These are phyloP conservation scores for Podospora comata DNA, from an alignment of 495 filamentous ascomycete species.

Conservation along the genomic window DNA sequence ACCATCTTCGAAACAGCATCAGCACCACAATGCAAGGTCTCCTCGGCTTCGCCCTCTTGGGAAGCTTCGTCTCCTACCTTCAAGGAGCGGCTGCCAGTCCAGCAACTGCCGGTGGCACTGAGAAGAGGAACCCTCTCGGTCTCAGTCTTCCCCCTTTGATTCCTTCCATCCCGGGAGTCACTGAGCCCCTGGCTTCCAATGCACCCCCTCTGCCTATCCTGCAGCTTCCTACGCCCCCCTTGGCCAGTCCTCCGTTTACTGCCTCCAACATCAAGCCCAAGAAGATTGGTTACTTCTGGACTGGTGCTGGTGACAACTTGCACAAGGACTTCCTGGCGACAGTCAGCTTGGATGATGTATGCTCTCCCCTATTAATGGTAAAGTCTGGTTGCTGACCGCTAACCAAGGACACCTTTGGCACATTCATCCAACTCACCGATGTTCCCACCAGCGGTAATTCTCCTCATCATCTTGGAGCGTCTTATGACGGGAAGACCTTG, in stretches of 20 bases:
- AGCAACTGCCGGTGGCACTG: constrained; percentile 8
- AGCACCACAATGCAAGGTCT: background rate
- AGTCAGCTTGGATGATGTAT: constrained; percentile 57
- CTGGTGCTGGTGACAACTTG: constrained; percentile 56
- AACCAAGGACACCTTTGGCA: constrained; percentile 55
- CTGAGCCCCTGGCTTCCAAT: constrained; percentile 48
- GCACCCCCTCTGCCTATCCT: constrained; percentile 56
- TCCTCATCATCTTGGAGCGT: constrained; percentile 58
- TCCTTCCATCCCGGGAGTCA: constrained; percentile 55
- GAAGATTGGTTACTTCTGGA: constrained; percentile 67
- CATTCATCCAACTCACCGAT: constrained; percentile 56
- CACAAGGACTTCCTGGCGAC: constrained; percentile 62
- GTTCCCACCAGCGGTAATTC: constrained; percentile 59
- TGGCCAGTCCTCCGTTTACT: constrained; percentile 53
- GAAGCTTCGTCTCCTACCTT: constrained; percentile 23
- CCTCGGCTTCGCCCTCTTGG: constrained; percentile 25
- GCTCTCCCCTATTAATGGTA: background rate
- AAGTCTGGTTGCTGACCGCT: constrained; percentile 11
- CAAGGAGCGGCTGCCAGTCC: constrained; percentile 17
- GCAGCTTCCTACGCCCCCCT: constrained; percentile 55
- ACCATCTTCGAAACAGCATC: background rate
- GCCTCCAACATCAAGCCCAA: constrained; percentile 57
- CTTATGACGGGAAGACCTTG: constrained; percentile 58
- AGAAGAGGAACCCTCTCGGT: constrained; percentile 19
- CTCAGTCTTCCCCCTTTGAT: constrained; percentile 46